Percentiles rank a stretch among this genome's conserved stretches.
phyloP scores from a whole-genome alignment of 306 rosid genomes.

The Sechiopsis laciniata region DNA sequence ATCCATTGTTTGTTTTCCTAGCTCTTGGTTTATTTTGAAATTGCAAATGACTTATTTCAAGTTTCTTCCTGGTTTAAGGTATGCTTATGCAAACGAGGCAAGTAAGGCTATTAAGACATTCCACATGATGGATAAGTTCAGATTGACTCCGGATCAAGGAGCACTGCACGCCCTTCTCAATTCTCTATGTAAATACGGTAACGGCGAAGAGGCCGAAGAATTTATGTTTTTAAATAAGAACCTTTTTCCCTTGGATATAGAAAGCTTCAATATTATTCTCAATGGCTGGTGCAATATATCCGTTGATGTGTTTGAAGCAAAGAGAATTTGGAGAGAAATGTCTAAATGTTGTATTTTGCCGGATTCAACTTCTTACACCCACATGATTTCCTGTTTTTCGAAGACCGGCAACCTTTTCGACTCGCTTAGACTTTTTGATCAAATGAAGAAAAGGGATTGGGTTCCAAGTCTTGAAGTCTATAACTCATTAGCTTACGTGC shows the following conservation, averaged over 20 bases:
- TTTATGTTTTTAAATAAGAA: conserved; percentile 68
- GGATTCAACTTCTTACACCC: conserved; percentile 64
- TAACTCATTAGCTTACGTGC: conserved; percentile 61
- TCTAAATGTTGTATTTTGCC: conserved; percentile 56
- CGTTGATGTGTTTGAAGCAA: conserved; percentile 57
- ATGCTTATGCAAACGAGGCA: conserved; percentile 59
- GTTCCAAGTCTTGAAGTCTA: conserved; percentile 51
- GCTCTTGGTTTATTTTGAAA: conserved; percentile 1
- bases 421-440: conserved; percentile 82
- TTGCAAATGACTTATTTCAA: conserved; percentile 3
- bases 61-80: conserved; percentile 38
- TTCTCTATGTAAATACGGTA: conserved; percentile 64
- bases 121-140: conserved; percentile 72
- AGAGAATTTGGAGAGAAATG: conserved; percentile 94
- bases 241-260: conserved; percentile 58
- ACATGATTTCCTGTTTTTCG: conserved; percentile 83
- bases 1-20: background rate
- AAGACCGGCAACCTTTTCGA: conserved; percentile 74
- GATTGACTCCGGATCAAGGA: conserved; percentile 62
- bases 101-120: conserved; percentile 52
- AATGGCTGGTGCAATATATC: conserved; percentile 77
- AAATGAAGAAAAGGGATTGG: conserved; percentile 72
- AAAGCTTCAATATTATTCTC: conserved; percentile 74
- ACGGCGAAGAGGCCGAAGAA: conserved; percentile 87
- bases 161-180: conserved; percentile 50